Conservation (phyloP, 2,329 filamentous ascomycete genomes). For the Diaporthe longicolla region DNA sequence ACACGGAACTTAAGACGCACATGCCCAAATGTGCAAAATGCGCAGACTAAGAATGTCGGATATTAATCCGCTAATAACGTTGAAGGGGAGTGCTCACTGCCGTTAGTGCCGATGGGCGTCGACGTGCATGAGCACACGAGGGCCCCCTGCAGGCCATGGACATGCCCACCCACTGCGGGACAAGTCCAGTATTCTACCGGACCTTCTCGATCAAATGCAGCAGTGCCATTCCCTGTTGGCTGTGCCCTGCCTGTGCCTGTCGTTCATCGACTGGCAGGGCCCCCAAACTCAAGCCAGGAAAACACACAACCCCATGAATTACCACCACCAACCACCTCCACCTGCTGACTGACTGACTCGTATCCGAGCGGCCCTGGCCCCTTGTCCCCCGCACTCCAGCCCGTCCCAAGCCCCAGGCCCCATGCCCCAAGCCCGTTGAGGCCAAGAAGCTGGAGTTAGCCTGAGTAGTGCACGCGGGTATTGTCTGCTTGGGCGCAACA, state of each 20-base stretch:
- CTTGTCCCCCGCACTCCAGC: constrained; percentile 31
- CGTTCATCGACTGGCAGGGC: neutral
- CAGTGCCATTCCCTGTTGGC: neutral
- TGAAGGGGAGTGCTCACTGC: neutral
- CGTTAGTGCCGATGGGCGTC: constrained; percentile 8
- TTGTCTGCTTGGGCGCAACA: too few species aligned
- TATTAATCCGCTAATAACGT: constrained; percentile 5
- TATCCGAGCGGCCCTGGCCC: constrained; percentile 13
- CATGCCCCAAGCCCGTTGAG: constrained; percentile 20
- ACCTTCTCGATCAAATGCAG: constrained; percentile 5
- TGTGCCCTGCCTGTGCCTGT: neutral
- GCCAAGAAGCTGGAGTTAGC: constrained; percentile 24
- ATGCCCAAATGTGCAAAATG: constrained; percentile 7
- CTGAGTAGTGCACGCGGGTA: constrained; percentile 21
- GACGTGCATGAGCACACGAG: constrained; percentile 23
- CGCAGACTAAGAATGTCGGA: neutral
- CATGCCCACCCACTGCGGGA: neutral
- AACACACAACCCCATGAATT: neutral
- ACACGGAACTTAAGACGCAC: neutral
- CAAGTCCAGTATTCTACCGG: neutral
- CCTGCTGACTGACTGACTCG: constrained; percentile 19
- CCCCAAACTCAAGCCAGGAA: neutral
- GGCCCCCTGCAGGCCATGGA: neutral
- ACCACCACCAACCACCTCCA: neutral
- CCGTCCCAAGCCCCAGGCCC: constrained; percentile 15